Conservation (phyloP, 306 rosid genomes). For the Fagus crenata region DNA sequence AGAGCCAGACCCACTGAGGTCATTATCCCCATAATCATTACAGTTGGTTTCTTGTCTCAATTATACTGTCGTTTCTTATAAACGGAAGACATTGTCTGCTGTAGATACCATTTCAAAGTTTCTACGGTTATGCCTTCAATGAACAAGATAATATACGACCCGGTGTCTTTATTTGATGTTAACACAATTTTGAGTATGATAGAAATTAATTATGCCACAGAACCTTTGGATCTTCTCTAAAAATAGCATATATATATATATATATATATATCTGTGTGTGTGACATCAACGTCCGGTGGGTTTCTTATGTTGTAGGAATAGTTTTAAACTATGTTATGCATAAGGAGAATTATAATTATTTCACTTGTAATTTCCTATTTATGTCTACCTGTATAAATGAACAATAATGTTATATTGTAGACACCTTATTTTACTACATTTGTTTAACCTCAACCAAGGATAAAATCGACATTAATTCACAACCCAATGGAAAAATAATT, state of each 20-base stretch:
- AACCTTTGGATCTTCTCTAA: neutral
- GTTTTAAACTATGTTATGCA: neutral
- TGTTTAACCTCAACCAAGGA: no score
- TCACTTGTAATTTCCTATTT: no score
- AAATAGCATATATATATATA: neutral
- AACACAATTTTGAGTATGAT: neutral
- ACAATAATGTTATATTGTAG: no score
- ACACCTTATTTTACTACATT: no score
- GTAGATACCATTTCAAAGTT: neutral
- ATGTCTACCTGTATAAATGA: no score
- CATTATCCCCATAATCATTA: neutral
- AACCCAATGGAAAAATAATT: no score
- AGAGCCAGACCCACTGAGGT: neutral
- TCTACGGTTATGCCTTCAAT: no score
- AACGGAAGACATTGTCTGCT: neutral
- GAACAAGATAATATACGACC: neutral
- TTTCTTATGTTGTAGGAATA: neutral
- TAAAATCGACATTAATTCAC: no score
- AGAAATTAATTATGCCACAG: neutral
- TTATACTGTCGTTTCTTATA: neutral
- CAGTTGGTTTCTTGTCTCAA: neutral
- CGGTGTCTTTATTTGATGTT: neutral
- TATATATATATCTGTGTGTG: neutral
- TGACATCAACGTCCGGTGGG: neutral
- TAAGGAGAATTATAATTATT: no score